These are phyloP conservation scores for Apiospora phragmitis DNA, from an alignment of 2,329 filamentous ascomycete genomes.

Conservation along the genomic window DNA sequence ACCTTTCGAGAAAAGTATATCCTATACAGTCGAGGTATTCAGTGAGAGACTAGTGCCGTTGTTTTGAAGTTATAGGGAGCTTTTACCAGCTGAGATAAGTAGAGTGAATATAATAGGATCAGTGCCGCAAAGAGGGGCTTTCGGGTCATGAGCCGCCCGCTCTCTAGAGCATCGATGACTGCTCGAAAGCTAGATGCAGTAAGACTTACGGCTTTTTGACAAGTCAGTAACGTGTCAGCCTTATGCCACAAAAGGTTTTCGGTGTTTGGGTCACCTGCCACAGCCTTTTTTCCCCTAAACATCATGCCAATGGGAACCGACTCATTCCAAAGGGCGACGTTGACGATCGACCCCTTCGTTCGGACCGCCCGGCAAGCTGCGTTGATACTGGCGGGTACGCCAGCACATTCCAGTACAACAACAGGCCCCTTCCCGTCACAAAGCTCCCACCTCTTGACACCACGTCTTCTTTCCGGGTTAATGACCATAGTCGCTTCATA, in stretches of 20 bases:
- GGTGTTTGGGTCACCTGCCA: conserved; percentile 31
- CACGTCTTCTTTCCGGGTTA: conserved; percentile 51
- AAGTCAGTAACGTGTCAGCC: conserved; percentile 10
- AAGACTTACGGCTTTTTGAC: conserved; percentile 32
- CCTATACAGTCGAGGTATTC: too few relatives aligned
- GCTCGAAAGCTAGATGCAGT: conserved; percentile 50
- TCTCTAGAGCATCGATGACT: conserved; percentile 52
- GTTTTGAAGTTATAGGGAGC: too few relatives aligned
- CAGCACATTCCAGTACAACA: conserved; percentile 63
- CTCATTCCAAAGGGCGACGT: conserved; percentile 66
- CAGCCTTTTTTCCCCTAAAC: conserved; percentile 53
- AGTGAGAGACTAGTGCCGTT: too few relatives aligned
- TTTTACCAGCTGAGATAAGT: too few relatives aligned
- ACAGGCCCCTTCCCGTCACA: conserved; percentile 51
- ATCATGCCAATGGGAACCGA: conserved; percentile 54
- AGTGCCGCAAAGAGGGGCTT: too few relatives aligned
- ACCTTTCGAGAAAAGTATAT: too few relatives aligned
- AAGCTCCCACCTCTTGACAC: conserved; percentile 45
- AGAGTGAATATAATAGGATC: too few relatives aligned
- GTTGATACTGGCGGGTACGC: conserved; percentile 51
- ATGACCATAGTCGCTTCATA: conserved; percentile 58
- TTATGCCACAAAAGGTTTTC: neutral
- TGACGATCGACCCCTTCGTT: conserved; percentile 58
- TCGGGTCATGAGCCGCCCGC: conserved; percentile 50
- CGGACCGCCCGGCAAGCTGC: conserved; percentile 49